Percentiles rank a stretch among this genome's conserved stretches.
phyloP scores from a whole-genome alignment of 768 basidiomycete genomes.

The Dacryopinax spathularia region DNA sequence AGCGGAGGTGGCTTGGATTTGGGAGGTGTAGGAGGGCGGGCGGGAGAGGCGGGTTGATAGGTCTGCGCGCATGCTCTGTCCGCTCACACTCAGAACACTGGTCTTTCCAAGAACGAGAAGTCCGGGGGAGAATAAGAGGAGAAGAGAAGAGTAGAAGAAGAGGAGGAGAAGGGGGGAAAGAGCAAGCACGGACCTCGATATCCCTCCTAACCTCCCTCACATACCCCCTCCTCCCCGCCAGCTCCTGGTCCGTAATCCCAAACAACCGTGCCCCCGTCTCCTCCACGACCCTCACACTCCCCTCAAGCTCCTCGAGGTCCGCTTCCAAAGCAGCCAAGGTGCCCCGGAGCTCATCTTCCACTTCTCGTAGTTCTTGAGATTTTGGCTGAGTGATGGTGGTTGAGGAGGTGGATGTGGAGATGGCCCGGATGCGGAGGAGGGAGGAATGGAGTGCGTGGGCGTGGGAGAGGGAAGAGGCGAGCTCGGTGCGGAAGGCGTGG shows the following conservation, averaged over 20 bases:
- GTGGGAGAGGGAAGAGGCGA: conserved; percentile 57
- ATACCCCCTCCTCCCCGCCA: conserved; percentile 59
- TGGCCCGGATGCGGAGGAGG: conserved; percentile 51
- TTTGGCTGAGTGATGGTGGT: neutral
- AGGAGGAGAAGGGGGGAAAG: neutral
- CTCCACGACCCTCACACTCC: conserved; percentile 88
- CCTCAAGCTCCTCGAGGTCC: conserved; percentile 85
- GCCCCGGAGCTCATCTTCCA: conserved; percentile 46
- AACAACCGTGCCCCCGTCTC: conserved; percentile 70
- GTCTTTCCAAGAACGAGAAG: conserved; percentile 5
- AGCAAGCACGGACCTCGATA: conserved; percentile 49
- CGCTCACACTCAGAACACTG: conserved; percentile 24
- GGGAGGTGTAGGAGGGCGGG: neutral
- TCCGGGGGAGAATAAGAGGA: neutral
- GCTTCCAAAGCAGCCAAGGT: conserved; percentile 67
- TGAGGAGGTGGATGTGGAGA: neutral
- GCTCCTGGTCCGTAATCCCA: conserved; percentile 66
- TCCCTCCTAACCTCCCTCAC: conserved; percentile 59
- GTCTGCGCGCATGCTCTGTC: conserved; percentile 66
- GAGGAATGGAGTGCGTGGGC: conserved; percentile 60
- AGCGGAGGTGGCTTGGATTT: neutral
- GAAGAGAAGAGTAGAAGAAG: neutral
- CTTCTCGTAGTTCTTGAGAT: conserved; percentile 11
- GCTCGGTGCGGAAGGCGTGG: conserved; percentile 71
- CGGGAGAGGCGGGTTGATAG: conserved; percentile 23